phyloP scores from a whole-genome alignment of 129 eudicot genomes.

The Centrapalus pauciflorus region DNA sequence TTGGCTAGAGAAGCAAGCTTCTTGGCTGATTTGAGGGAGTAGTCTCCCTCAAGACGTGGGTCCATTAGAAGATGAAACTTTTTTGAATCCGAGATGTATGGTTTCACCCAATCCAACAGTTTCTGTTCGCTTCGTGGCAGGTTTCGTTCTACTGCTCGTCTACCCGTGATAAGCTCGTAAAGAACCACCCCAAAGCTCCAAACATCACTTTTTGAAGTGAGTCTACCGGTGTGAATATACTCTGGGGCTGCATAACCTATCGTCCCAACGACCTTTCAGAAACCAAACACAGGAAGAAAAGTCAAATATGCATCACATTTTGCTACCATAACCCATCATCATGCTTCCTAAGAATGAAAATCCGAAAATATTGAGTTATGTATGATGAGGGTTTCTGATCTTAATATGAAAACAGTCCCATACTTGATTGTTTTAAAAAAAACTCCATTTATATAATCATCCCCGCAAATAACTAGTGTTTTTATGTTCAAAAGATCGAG shows the following conservation, averaged over 20 bases:
- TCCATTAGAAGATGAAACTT: conserved; percentile 67
- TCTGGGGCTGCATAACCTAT: conserved; percentile 98
- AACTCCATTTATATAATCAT: background rate
- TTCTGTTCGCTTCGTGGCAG: conserved; percentile 81
- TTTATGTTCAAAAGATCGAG: background rate
- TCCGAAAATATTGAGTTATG: background rate
- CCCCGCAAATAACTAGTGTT: background rate
- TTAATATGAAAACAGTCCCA: background rate
- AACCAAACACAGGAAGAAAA: background rate
- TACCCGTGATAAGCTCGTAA: conserved; percentile 82
- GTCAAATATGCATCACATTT: no score
- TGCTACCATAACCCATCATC: background rate
- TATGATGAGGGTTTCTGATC: background rate
- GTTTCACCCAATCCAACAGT: conserved; percentile 88
- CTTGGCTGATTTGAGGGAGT: conserved; percentile 64
- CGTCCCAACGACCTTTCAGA: conserved; percentile 78
- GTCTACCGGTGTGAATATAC: conserved; percentile 78
- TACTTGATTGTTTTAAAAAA: background rate
- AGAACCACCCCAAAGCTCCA: conserved; percentile 97
- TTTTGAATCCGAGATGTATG: conserved; percentile 65
- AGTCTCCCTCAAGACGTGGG: conserved; percentile 59
- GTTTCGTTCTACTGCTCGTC: conserved; percentile 81
- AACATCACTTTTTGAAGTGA: conserved; percentile 84
- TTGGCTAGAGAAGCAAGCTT: conserved; percentile 69
- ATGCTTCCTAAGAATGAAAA: background rate